Evolutionary conservation across 208 protist species (phyloP).

Genomic region (Leishmania martiniquensis): DNA sequence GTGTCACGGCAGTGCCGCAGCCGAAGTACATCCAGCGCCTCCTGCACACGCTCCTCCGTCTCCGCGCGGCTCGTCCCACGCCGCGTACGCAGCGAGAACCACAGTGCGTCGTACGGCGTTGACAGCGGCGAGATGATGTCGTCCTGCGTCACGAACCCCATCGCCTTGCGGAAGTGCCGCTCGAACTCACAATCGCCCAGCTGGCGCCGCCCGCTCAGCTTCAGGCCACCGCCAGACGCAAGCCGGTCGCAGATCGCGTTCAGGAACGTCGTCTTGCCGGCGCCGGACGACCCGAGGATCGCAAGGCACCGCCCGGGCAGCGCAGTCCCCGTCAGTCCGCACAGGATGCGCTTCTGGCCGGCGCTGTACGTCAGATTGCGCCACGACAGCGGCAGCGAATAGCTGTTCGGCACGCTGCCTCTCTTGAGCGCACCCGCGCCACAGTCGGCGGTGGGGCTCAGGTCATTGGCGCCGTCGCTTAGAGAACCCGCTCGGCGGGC

Average conservation of each 20-base stretch:
- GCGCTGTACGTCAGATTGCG: constrained; percentile 68
- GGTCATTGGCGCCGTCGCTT: no score
- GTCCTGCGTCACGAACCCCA: constrained; percentile 86
- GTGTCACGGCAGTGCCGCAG: constrained; percentile 70
- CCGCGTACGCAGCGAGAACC: constrained; percentile 80
- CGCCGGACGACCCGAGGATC: constrained; percentile 82
- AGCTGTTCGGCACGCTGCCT: no score
- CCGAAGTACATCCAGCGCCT: constrained; percentile 69
- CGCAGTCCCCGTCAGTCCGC: constrained; percentile 71
- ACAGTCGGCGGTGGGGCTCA: no score
- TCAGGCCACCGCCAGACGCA: constrained; percentile 31
- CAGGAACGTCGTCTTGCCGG: constrained; percentile 77
- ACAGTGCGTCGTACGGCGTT: constrained; percentile 72
- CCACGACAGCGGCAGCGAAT: constrained; percentile 75
- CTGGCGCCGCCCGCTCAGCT: constrained; percentile 57
- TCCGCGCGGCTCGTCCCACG: constrained; percentile 44
- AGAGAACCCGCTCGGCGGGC: background rate
- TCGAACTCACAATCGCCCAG: constrained; percentile 69
- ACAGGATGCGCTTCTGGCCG: constrained; percentile 53
- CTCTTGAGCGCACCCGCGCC: no score
- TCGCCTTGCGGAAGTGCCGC: constrained; percentile 56
- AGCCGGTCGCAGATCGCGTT: constrained; percentile 82
- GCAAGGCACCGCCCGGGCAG: constrained; percentile 76
- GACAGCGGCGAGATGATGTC: constrained; percentile 73
- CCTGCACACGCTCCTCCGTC: constrained; percentile 57